Evolutionary conservation across 1,284 basidiomycete genomes (phyloP).

Genomic region (Heterobasidion annosum): DNA sequence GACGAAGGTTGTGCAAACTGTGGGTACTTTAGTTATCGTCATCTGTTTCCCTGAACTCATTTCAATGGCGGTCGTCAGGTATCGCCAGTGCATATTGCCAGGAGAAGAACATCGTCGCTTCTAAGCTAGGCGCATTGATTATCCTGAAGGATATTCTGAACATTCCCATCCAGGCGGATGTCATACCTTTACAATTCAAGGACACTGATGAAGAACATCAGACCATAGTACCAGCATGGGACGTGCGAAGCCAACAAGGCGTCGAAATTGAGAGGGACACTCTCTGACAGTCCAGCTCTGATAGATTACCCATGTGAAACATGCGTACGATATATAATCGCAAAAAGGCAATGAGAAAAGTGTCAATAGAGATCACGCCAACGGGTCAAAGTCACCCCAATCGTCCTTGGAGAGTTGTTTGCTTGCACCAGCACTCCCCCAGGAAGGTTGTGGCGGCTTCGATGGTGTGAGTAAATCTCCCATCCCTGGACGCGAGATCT

Average conservation of each 20-base stretch:
- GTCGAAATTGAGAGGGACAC: slow-evolving; percentile 37
- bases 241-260: slow-evolving; percentile 36
- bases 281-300: background rate
- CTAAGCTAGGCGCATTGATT: slow-evolving; percentile 66
- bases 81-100: slow-evolving; percentile 53
- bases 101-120: slow-evolving; percentile 59
- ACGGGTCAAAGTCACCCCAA: slow-evolving; percentile 77
- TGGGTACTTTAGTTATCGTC: slow-evolving; percentile 24
- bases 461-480: slow-evolving; percentile 49
- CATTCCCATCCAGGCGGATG: slow-evolving; percentile 39
- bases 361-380: slow-evolving; percentile 23
- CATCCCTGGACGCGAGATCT: slow-evolving; percentile 33
- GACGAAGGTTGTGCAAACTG: slow-evolving; percentile 66
- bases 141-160: slow-evolving; percentile 56
- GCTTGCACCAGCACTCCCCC: slow-evolving; percentile 23
- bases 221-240: slow-evolving; percentile 48
- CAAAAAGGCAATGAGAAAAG: background rate
- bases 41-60: background rate
- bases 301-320: background rate
- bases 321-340: background rate
- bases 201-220: slow-evolving; percentile 19
- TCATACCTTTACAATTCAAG: slow-evolving; percentile 22
- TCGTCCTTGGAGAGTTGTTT: slow-evolving; percentile 52
- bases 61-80: slow-evolving; percentile 29
- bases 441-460: slow-evolving; percentile 41